These are phyloP conservation scores for Parachaetomium inaequale DNA, from an alignment of 495 filamentous ascomycete genomes.

Conservation along the genomic window DNA sequence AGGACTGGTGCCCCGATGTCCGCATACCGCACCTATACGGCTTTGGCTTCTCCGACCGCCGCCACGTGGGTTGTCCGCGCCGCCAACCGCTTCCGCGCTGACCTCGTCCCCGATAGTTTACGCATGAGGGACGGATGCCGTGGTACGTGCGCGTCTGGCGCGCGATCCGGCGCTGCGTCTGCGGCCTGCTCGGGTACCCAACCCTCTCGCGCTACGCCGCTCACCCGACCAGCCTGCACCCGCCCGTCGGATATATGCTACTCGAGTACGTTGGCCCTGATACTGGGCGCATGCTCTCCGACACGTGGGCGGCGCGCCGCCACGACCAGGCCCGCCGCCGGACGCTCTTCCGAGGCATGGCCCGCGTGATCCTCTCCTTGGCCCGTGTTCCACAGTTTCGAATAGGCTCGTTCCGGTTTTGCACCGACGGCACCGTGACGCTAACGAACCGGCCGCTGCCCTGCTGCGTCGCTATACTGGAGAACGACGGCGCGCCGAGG, in stretches of 20 bases:
- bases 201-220: background rate
- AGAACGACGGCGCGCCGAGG: constrained; percentile 6
- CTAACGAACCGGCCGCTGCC: constrained; percentile 2
- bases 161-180: background rate
- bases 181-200: background rate
- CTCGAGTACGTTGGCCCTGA: background rate
- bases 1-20: constrained; percentile 35
- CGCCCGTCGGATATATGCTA: background rate
- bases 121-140: background rate
- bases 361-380: background rate
- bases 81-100: background rate
- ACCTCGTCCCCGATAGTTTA: background rate
- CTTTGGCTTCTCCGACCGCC: constrained; percentile 28
- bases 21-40: constrained; percentile 35
- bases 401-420: background rate
- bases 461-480: background rate
- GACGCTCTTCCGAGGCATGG: background rate
- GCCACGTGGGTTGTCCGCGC: background rate
- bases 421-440: background rate
- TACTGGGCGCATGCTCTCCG: background rate
- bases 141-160: background rate
- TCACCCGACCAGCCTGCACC: background rate
- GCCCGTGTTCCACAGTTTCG: background rate
- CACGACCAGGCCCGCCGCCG: background rate
- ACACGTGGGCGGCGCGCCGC: background rate